A percentile compares a stretch with the other conserved stretches of the same genome.
Evolutionary conservation across 2,329 filamentous ascomycete species (phyloP).

Genomic region (Cercospora sp.): DNA sequence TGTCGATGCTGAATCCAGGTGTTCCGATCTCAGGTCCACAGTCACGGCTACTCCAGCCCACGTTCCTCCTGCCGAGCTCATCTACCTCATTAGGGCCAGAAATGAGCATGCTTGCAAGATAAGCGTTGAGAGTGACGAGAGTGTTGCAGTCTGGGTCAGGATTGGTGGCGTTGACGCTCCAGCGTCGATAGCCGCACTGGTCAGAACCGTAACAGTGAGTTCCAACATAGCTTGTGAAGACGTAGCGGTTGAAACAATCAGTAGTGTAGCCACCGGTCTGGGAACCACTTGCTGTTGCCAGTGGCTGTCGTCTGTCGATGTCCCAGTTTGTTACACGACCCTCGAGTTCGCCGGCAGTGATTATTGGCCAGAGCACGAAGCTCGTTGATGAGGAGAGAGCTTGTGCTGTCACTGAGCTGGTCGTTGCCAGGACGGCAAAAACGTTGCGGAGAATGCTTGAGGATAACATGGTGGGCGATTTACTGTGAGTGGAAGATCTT

Average conservation of each 20-base stretch:
- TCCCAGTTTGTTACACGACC: constrained; percentile 7
- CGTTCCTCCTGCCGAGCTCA: neutral
- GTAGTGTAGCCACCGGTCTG: constrained; percentile 1
- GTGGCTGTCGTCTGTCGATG: constrained; percentile 3
- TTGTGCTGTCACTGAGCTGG: constrained; percentile 1
- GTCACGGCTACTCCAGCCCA: constrained; percentile 9
- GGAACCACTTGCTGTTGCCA: constrained; percentile 5
- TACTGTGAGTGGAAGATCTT: neutral
- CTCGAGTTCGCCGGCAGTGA: constrained; percentile 10
- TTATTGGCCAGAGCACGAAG: constrained; percentile 16
- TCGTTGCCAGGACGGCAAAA: neutral
- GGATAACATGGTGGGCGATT: neutral
- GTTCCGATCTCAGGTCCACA: constrained; percentile 4
- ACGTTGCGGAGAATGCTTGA: neutral
- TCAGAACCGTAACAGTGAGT: constrained; percentile 15
- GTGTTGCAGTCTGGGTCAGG: constrained; percentile 13
- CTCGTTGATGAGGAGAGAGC: constrained; percentile 1
- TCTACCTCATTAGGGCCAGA: constrained; percentile 7
- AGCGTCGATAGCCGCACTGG: constrained; percentile 14
- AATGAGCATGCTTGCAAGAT: constrained; percentile 10
- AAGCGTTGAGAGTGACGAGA: neutral
- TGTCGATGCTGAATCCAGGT: constrained; percentile 6
- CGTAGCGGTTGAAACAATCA: constrained; percentile 18
- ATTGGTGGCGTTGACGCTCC: constrained; percentile 14
- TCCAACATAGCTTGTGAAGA: constrained; percentile 14